Conservation (phyloP, 441 rosid genomes). For the Hura crepitans region DNA sequence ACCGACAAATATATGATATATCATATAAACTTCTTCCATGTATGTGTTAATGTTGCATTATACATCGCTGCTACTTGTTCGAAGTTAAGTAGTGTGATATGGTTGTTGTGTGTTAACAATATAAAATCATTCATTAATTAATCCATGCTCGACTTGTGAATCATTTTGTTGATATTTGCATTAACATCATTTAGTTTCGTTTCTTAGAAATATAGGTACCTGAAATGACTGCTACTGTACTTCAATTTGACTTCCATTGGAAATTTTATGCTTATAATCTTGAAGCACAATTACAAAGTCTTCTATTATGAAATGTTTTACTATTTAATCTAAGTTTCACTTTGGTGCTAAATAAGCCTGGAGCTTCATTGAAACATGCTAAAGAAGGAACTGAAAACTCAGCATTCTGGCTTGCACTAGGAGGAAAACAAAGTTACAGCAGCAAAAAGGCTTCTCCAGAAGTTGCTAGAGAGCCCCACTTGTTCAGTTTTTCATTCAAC, state of each 20-base stretch:
- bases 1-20: neutral
- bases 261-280: neutral
- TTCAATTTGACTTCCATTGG: neutral
- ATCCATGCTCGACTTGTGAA: neutral
- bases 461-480: constrained; percentile 75
- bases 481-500: constrained; percentile 62
- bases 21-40: no score
- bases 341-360: constrained; percentile 58
- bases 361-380: constrained; percentile 75
- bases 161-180: neutral
- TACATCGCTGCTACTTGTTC: neutral
- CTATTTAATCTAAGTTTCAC: constrained; percentile 15
- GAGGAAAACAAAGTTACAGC: constrained; percentile 89
- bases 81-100: neutral
- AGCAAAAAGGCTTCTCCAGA: constrained; percentile 66
- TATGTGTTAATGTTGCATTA: neutral
- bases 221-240: neutral
- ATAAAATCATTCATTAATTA: neutral
- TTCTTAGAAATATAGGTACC: neutral
- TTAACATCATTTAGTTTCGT: neutral
- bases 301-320: neutral
- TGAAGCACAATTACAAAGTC: constrained; percentile 5
- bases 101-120: neutral
- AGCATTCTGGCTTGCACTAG: constrained; percentile 92
- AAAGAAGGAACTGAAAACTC: constrained; percentile 99